phyloP scores from a whole-genome alignment of 805 yeast species.

The Maudiozyma bulderi region DNA sequence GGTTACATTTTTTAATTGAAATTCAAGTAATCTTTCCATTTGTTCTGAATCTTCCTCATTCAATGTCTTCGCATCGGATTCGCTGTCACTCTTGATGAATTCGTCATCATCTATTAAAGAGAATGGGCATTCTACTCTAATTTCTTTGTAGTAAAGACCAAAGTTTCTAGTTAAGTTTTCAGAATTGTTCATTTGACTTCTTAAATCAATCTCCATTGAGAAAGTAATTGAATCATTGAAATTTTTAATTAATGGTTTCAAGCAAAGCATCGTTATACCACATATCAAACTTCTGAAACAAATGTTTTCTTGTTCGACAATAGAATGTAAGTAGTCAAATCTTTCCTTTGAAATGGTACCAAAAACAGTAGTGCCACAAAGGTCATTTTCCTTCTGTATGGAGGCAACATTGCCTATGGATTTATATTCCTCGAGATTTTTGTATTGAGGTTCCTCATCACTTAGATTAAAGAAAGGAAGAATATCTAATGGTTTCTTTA shows the following conservation, averaged over 20 bases:
- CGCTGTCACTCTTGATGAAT: conserved; percentile 2
- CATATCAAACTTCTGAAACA: conserved; percentile 20
- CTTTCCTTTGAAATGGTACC: conserved; percentile 15
- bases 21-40: conserved; percentile 16
- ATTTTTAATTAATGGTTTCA: conserved; percentile 16
- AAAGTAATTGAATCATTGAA: conserved; percentile 15
- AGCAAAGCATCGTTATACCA: conserved; percentile 21
- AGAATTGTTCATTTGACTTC: conserved; percentile 7
- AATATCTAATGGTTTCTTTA: conserved; percentile 20
- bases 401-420: conserved; percentile 5
- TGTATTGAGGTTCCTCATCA: neutral
- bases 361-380: conserved; percentile 24
- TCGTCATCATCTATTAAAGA: conserved; percentile 15
- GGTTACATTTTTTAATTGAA: conserved; percentile 18
- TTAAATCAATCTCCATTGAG: conserved; percentile 18
- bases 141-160: conserved; percentile 20
- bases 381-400: conserved; percentile 7
- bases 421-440: conserved; percentile 5
- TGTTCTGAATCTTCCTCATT: conserved; percentile 9
- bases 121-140: conserved; percentile 21
- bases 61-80: conserved; percentile 1
- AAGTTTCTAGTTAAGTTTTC: conserved; percentile 7
- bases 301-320: conserved; percentile 14
- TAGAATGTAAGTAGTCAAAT: conserved; percentile 8
- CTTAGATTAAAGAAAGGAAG: conserved; percentile 1